These are phyloP conservation scores for Suhomyces guaymorum DNA, from an alignment of 1,139 yeast genomes.

Conservation along the genomic window DNA sequence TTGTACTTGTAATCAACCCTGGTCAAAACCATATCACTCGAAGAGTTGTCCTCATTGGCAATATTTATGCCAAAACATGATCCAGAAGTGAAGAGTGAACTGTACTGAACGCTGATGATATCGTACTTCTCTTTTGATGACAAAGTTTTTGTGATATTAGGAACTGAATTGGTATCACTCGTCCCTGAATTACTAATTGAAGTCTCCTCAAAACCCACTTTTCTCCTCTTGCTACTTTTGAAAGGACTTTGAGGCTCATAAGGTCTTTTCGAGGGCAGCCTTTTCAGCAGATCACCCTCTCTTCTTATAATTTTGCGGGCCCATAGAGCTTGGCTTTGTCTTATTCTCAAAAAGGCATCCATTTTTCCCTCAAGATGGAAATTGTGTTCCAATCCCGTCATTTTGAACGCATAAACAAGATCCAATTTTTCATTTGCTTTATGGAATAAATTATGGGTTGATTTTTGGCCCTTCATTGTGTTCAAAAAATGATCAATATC, in stretches of 20 bases:
- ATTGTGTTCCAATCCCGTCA: constrained; percentile 11
- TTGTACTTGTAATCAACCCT: constrained; percentile 24
- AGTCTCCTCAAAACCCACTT: no score
- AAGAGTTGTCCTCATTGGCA: constrained; percentile 10
- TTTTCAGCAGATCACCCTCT: not conserved
- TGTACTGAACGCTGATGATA: constrained; percentile 24
- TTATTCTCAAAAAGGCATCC: constrained; percentile 7
- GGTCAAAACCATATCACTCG: constrained; percentile 22
- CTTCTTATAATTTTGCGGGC: not conserved
- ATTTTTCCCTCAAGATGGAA: constrained; percentile 10
- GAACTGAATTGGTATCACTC: no score
- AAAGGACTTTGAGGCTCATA: not conserved
- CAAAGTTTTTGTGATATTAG: not conserved
- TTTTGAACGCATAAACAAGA: constrained; percentile 6
- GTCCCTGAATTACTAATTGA: no score
- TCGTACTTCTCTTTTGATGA: constrained; percentile 20
- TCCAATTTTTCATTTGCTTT: constrained; percentile 4
- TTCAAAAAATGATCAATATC: constrained; percentile 2
- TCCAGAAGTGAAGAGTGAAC: constrained; percentile 23
- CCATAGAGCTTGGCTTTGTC: constrained; percentile 10
- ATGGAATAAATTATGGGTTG: constrained; percentile 3
- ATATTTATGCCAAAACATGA: constrained; percentile 18
- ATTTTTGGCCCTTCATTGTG: not conserved
- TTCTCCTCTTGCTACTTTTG: constrained; percentile 3
- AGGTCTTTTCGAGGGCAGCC: not conserved